Conservation (phyloP, 257 asterid species). For the Solanum stenotomum region DNA sequence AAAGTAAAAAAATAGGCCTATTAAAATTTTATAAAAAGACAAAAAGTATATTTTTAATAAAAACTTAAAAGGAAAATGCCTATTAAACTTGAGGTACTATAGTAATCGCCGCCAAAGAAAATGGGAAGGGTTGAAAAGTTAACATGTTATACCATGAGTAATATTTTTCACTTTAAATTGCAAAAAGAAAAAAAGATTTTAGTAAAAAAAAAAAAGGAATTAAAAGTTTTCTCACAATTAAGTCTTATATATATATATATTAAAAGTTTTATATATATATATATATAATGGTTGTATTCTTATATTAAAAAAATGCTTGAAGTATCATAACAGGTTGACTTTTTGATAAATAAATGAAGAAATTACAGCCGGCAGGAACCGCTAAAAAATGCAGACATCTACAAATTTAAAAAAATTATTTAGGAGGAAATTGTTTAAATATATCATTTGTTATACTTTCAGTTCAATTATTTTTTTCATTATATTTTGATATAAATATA, state of each 20-base stretch:
- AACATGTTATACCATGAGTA: not conserved
- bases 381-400: not conserved
- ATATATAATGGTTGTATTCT: too few relatives aligned
- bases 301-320: too few relatives aligned
- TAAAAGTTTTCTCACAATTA: not conserved
- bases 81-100: not conserved
- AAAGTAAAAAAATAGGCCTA: too few relatives aligned
- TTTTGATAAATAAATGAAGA: not conserved
- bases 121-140: not conserved
- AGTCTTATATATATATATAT: not conserved
- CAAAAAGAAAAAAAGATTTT: not conserved
- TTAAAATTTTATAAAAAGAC: not conserved
- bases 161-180: too few relatives aligned
- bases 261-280: too few relatives aligned
- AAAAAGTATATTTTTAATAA: too few relatives aligned
- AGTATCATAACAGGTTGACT: not conserved
- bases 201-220: not conserved
- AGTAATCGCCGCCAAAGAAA: not conserved
- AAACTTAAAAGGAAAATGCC: too few relatives aligned
- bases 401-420: not conserved
- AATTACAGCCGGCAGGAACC: not conserved
- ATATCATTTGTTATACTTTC: too few relatives aligned
- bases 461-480: rapidly evolving
- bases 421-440: not conserved
- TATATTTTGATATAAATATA: too few relatives aligned